Base-by-base conservation (phyloP, 1,139 yeast species). In the Zygosaccharomyces pseudobailii region DNA sequence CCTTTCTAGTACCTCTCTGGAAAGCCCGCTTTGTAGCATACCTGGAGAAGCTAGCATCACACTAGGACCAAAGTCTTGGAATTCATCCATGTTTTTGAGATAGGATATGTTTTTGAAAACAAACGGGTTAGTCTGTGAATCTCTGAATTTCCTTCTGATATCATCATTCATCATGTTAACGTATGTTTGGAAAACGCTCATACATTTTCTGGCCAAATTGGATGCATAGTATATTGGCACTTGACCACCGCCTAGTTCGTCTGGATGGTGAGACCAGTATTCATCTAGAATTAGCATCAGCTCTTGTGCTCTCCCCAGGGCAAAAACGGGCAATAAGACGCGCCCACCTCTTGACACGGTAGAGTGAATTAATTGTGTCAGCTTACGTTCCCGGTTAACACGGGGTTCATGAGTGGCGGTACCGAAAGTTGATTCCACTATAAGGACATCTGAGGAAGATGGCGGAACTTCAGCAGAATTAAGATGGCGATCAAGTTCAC, bases 11-110 rank as follows among this genome's bases (percentile, higher is more conserved):
- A 92, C 73, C 56, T 87, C 95, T 58, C 99, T 76, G 0, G 97
- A 89, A 2, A 90, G 84, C 54, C 98, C 98, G 60, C 87, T 90
- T 65, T 92, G 98, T 43, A 92, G 73, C 98, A 92, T 92, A 65
- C 99, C 98, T 0, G 98, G 99, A 38, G 95, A 82, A 0, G 98
- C 98, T 36, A 92, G 80, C 68, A 94, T 92, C 30, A 92, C 98
- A 57, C 96, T 87, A 1, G 98, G 97, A 0, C 96, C 96, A 57
- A 88, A 78, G 67, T 92, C 98, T 58, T 89, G 95, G 63, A 92
- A 86, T 54, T 80, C 78, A 48, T 90, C 96, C 48, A 90, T 71
- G 52, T 82, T 84, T 52, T 87, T 82, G 43, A 92, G 77, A 53
- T 88, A 86, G 55, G 85, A 84, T 55, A 94, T 83, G 62, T 80